These are phyloP conservation scores for Aplosporella prunicola DNA, from an alignment of 2,329 filamentous ascomycete genomes.

Conservation along the genomic window DNA sequence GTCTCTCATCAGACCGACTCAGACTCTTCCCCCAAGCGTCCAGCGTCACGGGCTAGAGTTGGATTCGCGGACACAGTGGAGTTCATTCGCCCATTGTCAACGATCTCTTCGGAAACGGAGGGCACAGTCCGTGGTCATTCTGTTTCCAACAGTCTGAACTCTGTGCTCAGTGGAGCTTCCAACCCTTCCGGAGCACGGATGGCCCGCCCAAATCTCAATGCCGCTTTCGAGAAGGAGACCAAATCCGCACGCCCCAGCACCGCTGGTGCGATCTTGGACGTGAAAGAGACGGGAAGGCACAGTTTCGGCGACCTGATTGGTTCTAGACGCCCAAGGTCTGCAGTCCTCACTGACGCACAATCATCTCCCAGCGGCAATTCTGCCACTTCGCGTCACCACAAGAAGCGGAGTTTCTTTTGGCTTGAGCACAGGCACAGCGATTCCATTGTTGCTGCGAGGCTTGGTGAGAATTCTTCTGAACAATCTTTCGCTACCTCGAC, in stretches of 20 bases:
- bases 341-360: slow-evolving; percentile 18
- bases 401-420: slow-evolving; percentile 30
- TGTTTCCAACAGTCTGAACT: slow-evolving; percentile 70
- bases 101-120: slow-evolving; percentile 76
- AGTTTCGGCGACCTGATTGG: slow-evolving; percentile 20
- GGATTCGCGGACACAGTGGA: slow-evolving; percentile 79
- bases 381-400: slow-evolving; percentile 17
- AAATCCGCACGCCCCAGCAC: slow-evolving; percentile 50
- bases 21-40: slow-evolving; percentile 25
- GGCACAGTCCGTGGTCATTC: slow-evolving; percentile 67
- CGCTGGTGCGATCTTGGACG: slow-evolving; percentile 59
- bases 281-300: slow-evolving; percentile 17
- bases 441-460: slow-evolving; percentile 19
- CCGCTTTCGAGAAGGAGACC: slow-evolving; percentile 32
- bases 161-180: slow-evolving; percentile 54
- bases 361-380: slow-evolving; percentile 15
- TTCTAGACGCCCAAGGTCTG: slow-evolving; percentile 29
- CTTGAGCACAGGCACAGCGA: slow-evolving; percentile 44
- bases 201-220: slow-evolving; percentile 28
- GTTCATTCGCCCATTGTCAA: slow-evolving; percentile 72
- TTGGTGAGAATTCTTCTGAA: slow-evolving; percentile 26
- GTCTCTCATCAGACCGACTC: slow-evolving; percentile 21
- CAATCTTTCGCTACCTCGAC: slow-evolving; percentile 20
- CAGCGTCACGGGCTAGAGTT: slow-evolving; percentile 54
- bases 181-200: slow-evolving; percentile 37